A percentile compares a stretch with the other conserved stretches of the same genome.
Evolutionary conservation across 1,139 yeast species (phyloP).

Genomic region (Pichia sp.): DNA sequence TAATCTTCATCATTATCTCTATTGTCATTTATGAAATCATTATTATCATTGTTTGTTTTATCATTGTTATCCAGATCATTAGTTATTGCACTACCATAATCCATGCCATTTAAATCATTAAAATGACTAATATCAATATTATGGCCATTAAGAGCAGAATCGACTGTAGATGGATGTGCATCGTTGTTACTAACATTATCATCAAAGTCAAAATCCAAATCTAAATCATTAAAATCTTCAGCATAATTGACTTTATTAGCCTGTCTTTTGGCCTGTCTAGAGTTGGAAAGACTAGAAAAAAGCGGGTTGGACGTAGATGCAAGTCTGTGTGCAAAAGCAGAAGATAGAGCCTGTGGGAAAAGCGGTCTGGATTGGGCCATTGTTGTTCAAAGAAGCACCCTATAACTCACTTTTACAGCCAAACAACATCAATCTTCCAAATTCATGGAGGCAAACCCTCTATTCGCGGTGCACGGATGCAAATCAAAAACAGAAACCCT

Average conservation of each 20-base stretch:
- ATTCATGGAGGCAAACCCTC: neutral
- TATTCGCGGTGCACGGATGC: neutral
- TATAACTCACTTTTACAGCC: neutral
- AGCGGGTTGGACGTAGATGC: slow-evolving; percentile 54
- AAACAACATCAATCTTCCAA: neutral
- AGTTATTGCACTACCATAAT: neutral
- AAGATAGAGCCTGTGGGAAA: slow-evolving; percentile 68
- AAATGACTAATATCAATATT: neutral
- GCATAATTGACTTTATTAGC: slow-evolving; percentile 75
- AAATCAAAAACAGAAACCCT: neutral
- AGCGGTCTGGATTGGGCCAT: slow-evolving; percentile 24
- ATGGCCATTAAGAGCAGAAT: neutral
- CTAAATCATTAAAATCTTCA: slow-evolving; percentile 62
- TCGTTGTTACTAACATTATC: slow-evolving; percentile 28
- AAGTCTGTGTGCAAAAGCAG: slow-evolving; percentile 63
- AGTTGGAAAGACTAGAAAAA: slow-evolving; percentile 64
- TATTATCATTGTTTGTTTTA: slow-evolving; percentile 28
- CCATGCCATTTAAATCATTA: neutral
- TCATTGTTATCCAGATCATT: neutral
- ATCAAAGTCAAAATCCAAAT: slow-evolving; percentile 52
- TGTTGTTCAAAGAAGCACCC: neutral
- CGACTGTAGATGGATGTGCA: neutral
- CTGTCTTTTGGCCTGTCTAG: slow-evolving; percentile 70
- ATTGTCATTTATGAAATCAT: slow-evolving; percentile 31
- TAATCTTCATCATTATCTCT: slow-evolving; percentile 53